These are phyloP conservation scores for Astrothelium macrocarpum DNA, from an alignment of 495 filamentous ascomycete species.

Conservation along the genomic window DNA sequence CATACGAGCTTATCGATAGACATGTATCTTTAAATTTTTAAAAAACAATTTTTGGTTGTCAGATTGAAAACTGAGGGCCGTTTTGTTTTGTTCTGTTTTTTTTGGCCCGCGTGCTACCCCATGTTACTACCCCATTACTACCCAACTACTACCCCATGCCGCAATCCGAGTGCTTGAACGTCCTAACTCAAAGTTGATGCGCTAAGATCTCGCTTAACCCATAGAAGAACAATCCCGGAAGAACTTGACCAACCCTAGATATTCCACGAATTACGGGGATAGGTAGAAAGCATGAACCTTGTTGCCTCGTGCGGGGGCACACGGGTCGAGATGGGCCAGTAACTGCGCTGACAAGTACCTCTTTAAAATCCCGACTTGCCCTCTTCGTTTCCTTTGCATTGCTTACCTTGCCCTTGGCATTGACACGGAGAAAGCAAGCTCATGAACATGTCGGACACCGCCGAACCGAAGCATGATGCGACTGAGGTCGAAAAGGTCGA, in stretches of 20 bases:
- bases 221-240: background rate
- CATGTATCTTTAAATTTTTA: too few species aligned
- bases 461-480: conserved; percentile 4
- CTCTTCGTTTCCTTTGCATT: background rate
- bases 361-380: background rate
- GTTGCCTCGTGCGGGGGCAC: background rate
- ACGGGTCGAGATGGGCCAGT: background rate
- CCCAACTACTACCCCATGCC: too few species aligned
- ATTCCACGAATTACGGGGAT: background rate
- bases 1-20: too few species aligned
- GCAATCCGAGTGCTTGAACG: too few species aligned
- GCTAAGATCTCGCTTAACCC: background rate
- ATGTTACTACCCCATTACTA: too few species aligned
- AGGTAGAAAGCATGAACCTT: background rate
- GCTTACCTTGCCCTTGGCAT: background rate
- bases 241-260: background rate
- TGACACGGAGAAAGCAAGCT: background rate
- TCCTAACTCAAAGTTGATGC: background rate
- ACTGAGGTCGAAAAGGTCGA: conserved; percentile 7
- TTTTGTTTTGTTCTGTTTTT: too few species aligned
- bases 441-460: background rate
- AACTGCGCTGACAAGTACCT: conserved; percentile 1
- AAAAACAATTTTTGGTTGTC: too few species aligned
- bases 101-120: too few species aligned
- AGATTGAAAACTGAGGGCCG: too few species aligned